phyloP scores from a whole-genome alignment of 345 rosid species.

The Sonneratia caseolaris region DNA sequence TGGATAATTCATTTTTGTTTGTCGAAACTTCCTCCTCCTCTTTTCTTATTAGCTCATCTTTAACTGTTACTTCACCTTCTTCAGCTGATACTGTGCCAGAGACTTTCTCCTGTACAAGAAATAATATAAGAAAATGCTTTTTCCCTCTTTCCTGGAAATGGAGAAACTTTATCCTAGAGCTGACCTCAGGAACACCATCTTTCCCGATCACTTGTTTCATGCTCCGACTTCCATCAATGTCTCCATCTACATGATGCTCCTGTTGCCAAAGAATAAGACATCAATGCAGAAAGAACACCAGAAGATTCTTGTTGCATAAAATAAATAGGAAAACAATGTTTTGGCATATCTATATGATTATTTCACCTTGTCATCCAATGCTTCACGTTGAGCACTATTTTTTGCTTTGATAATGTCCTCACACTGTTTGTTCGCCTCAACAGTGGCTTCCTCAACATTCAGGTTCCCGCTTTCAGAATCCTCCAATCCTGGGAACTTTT shows the following conservation, averaged over 20 bases:
- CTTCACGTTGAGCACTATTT: neutral
- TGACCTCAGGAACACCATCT: slow-evolving; percentile 4
- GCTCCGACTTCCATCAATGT: neutral
- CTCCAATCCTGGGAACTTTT: neutral
- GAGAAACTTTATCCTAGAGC: neutral
- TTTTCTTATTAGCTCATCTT: slow-evolving; percentile 5
- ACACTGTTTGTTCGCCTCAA: neutral
- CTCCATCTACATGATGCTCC: neutral
- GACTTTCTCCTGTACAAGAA: neutral
- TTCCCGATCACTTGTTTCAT: neutral
- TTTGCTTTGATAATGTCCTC: neutral
- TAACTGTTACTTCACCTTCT: neutral
- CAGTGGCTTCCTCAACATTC: neutral
- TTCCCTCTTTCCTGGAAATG: neutral
- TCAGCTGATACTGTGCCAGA: neutral
- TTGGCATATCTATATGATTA: neutral
- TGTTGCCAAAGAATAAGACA: neutral
- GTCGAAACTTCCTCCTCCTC: neutral
- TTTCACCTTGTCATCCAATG: neutral
- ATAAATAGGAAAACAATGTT: neutral
- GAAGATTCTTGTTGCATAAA: neutral
- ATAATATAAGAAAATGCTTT: neutral
- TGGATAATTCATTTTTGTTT: neutral
- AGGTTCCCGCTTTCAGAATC: neutral
- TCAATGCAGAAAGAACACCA: neutral